A percentile compares a stretch with the other conserved stretches of the same genome.
These are phyloP conservation scores for Cajanus cajan DNA, from an alignment of 306 rosid species.

Conservation along the genomic window DNA sequence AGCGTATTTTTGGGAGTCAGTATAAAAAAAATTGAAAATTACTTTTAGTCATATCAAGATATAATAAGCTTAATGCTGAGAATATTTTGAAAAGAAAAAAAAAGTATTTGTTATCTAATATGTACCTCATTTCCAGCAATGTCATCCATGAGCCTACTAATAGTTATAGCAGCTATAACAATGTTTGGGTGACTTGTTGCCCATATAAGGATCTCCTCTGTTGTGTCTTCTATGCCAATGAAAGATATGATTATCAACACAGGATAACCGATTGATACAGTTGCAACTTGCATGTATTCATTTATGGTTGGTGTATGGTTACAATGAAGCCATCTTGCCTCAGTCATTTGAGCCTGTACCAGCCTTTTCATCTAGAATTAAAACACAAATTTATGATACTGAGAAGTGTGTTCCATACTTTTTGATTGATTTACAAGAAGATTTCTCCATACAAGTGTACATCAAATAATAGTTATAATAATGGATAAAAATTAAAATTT, in stretches of 20 bases:
- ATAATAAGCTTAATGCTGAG: no score
- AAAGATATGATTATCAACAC: neutral
- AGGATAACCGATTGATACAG: neutral
- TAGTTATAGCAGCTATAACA: neutral
- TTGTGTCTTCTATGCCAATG: neutral
- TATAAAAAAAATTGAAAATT: no score
- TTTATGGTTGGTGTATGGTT: neutral
- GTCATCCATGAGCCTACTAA: neutral
- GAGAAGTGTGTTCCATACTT: no score
- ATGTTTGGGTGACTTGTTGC: neutral
- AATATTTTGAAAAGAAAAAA: no score
- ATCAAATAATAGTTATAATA: no score
- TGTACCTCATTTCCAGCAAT: neutral
- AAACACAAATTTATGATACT: no score
- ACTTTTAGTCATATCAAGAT: no score
- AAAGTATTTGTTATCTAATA: no score
- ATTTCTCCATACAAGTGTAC: no score
- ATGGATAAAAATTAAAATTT: no score
- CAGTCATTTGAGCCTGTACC: neutral
- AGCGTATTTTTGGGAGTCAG: no score
- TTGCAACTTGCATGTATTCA: neutral
- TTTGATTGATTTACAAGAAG: no score
- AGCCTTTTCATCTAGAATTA: neutral
- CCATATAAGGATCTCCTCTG: neutral
- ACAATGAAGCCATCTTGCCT: neutral